These are phyloP conservation scores for Umbelopsis sp. DNA, from an alignment of 192 early-diverging fungal species.

Conservation along the genomic window DNA sequence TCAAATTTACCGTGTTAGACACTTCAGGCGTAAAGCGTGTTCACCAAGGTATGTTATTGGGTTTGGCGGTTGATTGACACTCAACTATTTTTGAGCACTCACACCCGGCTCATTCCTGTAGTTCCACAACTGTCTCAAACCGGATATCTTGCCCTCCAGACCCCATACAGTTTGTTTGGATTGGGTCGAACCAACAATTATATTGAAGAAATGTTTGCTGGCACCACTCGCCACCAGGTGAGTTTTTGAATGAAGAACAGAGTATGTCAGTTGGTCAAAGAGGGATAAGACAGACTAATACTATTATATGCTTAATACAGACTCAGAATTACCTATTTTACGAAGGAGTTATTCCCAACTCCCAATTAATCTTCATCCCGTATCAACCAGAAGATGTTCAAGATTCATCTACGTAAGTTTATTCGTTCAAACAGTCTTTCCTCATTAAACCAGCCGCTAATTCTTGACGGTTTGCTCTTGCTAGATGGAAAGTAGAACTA, in stretches of 20 bases:
- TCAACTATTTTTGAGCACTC: not conserved
- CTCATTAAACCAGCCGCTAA: not conserved
- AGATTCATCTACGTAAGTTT: constrained; percentile 45
- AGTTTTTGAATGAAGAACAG: not conserved
- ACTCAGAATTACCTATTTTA: constrained; percentile 62
- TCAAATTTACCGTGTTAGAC: constrained; percentile 88
- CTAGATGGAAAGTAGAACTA: constrained; percentile 83
- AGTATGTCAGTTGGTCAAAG: too few relatives aligned
- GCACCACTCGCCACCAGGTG: constrained; percentile 65
- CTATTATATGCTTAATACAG: constrained; percentile 8
- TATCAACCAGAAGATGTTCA: constrained; percentile 55
- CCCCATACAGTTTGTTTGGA: constrained; percentile 85
- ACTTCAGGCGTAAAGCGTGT: constrained; percentile 77
- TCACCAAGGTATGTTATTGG: constrained; percentile 56
- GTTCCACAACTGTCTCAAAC: constrained; percentile 81
- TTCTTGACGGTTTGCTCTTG: constrained; percentile 2
- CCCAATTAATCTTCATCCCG: constrained; percentile 86
- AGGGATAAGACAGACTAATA: not conserved
- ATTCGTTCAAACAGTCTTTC: not conserved
- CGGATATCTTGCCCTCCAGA: constrained; percentile 71
- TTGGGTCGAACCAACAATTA: constrained; percentile 96
- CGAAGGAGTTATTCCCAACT: constrained; percentile 92
- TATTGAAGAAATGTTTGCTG: constrained; percentile 91
- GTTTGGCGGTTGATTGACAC: not conserved
- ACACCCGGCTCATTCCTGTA: constrained; percentile 8